Evolutionary conservation across 2,329 filamentous ascomycete genomes (phyloP), one percentile per base, ranked within the genome.

Genomic region (Anthostomella pinea): DNA sequence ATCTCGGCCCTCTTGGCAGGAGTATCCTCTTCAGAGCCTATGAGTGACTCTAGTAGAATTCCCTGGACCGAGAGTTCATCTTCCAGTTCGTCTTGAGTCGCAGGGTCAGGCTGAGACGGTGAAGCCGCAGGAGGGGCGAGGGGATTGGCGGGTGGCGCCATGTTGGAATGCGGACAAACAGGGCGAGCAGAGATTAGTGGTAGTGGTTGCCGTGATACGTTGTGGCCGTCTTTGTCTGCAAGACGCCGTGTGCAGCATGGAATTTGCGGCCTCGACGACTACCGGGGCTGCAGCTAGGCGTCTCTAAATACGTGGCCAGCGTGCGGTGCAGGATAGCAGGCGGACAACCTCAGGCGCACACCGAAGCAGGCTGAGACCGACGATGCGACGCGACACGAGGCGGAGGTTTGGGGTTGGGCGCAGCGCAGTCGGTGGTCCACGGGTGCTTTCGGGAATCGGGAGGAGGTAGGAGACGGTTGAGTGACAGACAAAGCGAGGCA

Each of bases 1-100:
- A 43, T 15, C 22, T 39, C 39, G 20, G 35, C 31, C 15, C 35
- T 30, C 10, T 29, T 17, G 7, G 20, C 20, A 5, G 35, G 26
- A 11, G 39, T 45, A 29, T 43, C 43, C 10, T 39, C 34, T 11
- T 15, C 5, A 8, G 32, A 26, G 17, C 27, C 38, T 3, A 13
- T 14, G 11, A 45, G 30, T 6, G 43, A 45, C 14, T 31, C 30
- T 10, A 45, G 39, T 4, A 42, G 20, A 17, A 40, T 40, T 23
- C 40, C 16, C 19, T 42, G 32, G 10, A 48, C 7, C 5, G 29
- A 14, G 16, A 45, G 23, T 14, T 42, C 35, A 9, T 38, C 33
- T 4, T 20, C 6, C 9, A 47, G 17, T 4, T 44, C 41, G 25
- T 32, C 21, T 16, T 17, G 27, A 14, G 21, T 13, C 11, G 30